Conservation (phyloP, 371 early-diverging fungal genomes). For the Nematocida major region DNA sequence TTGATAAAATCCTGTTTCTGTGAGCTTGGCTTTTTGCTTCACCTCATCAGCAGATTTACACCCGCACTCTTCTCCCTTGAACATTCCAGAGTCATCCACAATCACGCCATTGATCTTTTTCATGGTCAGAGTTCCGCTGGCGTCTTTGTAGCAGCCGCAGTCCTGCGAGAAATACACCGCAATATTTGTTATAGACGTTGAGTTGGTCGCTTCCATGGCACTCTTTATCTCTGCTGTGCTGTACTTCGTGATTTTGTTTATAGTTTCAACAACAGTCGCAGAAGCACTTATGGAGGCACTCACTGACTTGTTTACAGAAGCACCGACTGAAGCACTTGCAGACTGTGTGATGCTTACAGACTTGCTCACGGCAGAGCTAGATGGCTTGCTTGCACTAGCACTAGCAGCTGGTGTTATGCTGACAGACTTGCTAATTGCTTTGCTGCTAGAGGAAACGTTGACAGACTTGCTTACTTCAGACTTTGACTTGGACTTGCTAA, state of each 20-base stretch:
- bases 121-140: slow-evolving; percentile 54
- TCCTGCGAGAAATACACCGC: slow-evolving; percentile 34
- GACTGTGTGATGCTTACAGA: background rate
- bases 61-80: slow-evolving; percentile 64
- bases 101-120: slow-evolving; percentile 56
- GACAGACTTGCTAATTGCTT: too few relatives aligned
- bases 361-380: too few relatives aligned
- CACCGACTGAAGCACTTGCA: too few relatives aligned
- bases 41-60: slow-evolving; percentile 45
- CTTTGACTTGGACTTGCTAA: background rate
- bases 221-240: background rate
- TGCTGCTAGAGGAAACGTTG: too few relatives aligned
- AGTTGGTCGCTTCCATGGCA: slow-evolving; percentile 12
- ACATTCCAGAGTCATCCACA: slow-evolving; percentile 60
- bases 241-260: background rate
- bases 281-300: background rate
- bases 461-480: background rate
- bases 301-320: background rate
- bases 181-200: slow-evolving; percentile 27
- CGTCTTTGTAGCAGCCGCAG: slow-evolving; percentile 58
- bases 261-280: background rate
- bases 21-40: slow-evolving; percentile 16
- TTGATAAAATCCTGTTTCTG: slow-evolving; percentile 46
- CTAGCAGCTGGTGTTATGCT: too few relatives aligned
- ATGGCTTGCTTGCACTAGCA: too few relatives aligned